These are phyloP conservation scores for Ehretia macrophylla DNA, from an alignment of 257 asterid species.

Conservation along the genomic window DNA sequence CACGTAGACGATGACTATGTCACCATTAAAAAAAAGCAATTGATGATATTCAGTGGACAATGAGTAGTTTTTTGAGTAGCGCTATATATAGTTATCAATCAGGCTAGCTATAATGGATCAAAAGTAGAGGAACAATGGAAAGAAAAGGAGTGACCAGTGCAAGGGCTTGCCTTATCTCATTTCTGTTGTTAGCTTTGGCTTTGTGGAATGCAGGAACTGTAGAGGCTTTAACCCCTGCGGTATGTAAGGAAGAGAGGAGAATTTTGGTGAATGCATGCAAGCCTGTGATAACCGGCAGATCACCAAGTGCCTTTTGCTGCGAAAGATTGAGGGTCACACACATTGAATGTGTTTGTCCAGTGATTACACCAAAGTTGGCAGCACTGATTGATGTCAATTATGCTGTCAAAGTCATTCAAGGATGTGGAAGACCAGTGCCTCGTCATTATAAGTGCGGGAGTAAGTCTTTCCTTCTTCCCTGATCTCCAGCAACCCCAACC, in stretches of 20 bases:
- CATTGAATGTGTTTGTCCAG: conserved; percentile 7
- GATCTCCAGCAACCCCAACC: too few relatives aligned
- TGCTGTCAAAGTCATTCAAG: conserved; percentile 8
- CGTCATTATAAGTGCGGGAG: conserved; percentile 14
- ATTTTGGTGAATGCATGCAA: conserved; percentile 6
- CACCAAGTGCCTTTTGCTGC: conserved; percentile 2
- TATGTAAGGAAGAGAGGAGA: conserved; percentile 3
- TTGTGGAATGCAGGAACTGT: neutral
- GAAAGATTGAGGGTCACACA: neutral
- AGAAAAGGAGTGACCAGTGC: neutral
- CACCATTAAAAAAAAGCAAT: too few relatives aligned
- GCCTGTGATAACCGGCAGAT: neutral
- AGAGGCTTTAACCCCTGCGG: conserved; percentile 1
- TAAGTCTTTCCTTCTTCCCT: neutral
- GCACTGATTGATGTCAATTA: conserved; percentile 6
- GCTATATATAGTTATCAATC: too few relatives aligned
- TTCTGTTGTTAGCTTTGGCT: neutral
- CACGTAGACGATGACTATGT: too few relatives aligned
- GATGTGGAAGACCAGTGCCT: conserved; percentile 14
- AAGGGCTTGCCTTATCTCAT: neutral
- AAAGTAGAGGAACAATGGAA: neutral
- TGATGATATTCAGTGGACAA: too few relatives aligned
- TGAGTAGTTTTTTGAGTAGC: too few relatives aligned
- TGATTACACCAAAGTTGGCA: conserved; percentile 1
- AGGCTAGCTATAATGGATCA: too few relatives aligned